phyloP scores from a whole-genome alignment of 768 basidiomycete genomes.

The Tricholoma furcatifolium region DNA sequence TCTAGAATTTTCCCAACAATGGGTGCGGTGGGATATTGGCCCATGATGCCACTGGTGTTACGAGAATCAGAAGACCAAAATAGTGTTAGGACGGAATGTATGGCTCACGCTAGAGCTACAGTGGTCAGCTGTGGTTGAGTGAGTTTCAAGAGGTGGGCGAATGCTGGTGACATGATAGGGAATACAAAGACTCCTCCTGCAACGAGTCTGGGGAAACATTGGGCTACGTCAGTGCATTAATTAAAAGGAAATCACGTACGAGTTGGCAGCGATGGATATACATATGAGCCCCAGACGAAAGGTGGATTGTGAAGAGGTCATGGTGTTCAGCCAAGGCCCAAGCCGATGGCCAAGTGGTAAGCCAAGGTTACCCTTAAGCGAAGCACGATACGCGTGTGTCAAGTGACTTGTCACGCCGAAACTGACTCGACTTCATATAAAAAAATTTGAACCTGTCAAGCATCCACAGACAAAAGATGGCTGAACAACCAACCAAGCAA shows the following conservation, averaged over 20 bases:
- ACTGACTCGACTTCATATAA: conserved; percentile 1
- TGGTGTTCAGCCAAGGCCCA: neutral
- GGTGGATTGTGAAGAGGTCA: conserved; percentile 2
- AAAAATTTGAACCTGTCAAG: neutral
- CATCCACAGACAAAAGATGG: conserved; percentile 21
- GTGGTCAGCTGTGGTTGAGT: conserved; percentile 78
- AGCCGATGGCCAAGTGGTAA: too few relatives aligned
- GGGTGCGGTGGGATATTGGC: conserved; percentile 77
- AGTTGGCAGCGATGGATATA: conserved; percentile 60
- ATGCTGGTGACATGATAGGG: conserved; percentile 65
- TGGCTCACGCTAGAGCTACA: conserved; percentile 69
- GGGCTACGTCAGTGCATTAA: neutral
- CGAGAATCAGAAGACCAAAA: conserved; percentile 3
- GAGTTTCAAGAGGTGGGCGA: conserved; percentile 59
- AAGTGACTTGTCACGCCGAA: neutral
- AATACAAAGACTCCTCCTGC: conserved; percentile 83
- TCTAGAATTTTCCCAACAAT: conserved; percentile 71
- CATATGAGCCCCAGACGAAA: conserved; percentile 29
- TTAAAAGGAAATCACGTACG: conserved; percentile 41
- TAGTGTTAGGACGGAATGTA: neutral
- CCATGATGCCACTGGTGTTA: conserved; percentile 66
- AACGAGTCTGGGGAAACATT: conserved; percentile 46
- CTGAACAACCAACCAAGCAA: conserved; percentile 48
- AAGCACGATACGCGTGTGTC: too few relatives aligned
- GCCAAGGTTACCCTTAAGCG: too few relatives aligned